These are phyloP conservation scores for Cercophora newfieldiana DNA, from an alignment of 495 filamentous ascomycete genomes.

Conservation along the genomic window DNA sequence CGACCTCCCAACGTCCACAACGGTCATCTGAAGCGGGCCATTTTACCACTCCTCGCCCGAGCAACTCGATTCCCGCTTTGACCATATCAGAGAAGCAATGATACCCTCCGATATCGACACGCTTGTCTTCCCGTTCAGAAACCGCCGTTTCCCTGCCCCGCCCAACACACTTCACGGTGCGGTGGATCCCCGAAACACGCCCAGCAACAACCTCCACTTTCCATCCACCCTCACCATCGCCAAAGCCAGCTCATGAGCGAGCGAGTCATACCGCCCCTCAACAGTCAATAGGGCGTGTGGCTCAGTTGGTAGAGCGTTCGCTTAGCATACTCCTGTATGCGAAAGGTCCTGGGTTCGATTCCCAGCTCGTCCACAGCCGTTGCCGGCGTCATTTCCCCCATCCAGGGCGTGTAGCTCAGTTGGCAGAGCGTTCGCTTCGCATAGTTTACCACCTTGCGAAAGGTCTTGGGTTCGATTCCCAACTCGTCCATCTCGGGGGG, in stretches of 20 bases:
- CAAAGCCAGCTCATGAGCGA: neutral
- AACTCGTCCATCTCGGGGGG: neutral
- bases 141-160: too few species aligned
- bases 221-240: neutral
- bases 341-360: neutral
- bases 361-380: neutral
- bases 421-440: slow-evolving; percentile 19
- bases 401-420: neutral
- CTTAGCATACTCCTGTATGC: neutral
- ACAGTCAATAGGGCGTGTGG: neutral
- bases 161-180: too few species aligned
- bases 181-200: too few species aligned
- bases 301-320: neutral
- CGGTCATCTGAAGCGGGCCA: too few species aligned
- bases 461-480: slow-evolving; percentile 14
- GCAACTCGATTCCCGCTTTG: too few species aligned
- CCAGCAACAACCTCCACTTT: neutral
- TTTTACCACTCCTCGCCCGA: too few species aligned
- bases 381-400: too few species aligned
- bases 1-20: too few species aligned
- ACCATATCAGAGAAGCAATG: too few species aligned
- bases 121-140: too few species aligned
- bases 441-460: neutral
- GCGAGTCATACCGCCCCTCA: neutral
- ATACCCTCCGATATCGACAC: too few species aligned